Evolutionary conservation across 2,329 filamentous ascomycete species (phyloP).

Genomic region (Emericellopsis atlantica): DNA sequence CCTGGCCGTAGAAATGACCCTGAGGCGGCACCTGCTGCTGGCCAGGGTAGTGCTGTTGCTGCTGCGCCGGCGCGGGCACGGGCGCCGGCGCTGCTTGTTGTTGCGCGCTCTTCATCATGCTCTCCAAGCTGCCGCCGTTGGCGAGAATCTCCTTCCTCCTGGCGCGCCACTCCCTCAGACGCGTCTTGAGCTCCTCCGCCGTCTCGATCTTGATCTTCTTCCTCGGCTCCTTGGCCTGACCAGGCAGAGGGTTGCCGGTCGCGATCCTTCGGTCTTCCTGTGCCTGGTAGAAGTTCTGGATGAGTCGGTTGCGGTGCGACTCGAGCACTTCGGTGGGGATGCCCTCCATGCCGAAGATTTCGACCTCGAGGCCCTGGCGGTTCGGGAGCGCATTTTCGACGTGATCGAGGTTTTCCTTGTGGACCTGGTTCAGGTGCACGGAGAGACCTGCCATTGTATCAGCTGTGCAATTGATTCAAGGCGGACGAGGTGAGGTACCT

Average conservation of each 20-base stretch:
- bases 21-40: conserved; percentile 9
- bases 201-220: conserved; percentile 66
- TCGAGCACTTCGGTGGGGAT: conserved; percentile 77
- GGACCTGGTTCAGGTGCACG: conserved; percentile 96
- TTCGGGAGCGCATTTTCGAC: conserved; percentile 91
- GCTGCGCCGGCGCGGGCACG: not conserved
- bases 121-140: conserved; percentile 36
- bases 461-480: not conserved
- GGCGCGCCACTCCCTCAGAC: conserved; percentile 61
- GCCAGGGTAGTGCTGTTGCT: conserved; percentile 3
- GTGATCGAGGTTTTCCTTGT: conserved; percentile 78
- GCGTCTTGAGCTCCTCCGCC: conserved; percentile 65
- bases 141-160: conserved; percentile 33
- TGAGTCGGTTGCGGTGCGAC: conserved; percentile 76
- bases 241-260: conserved; percentile 73
- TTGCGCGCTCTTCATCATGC: conserved; percentile 4
- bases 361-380: conserved; percentile 73
- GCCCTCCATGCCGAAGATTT: conserved; percentile 98
- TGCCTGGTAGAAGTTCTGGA: conserved; percentile 72
- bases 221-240: conserved; percentile 51
- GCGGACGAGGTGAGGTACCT: conserved; percentile 41
- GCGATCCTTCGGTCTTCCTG: conserved; percentile 71
- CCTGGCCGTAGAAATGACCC: conserved; percentile 18
- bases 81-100: not conserved
- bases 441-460: conserved; percentile 53